Conservation (phyloP, 805 yeast genomes). For the Isabelozyma heimii region DNA sequence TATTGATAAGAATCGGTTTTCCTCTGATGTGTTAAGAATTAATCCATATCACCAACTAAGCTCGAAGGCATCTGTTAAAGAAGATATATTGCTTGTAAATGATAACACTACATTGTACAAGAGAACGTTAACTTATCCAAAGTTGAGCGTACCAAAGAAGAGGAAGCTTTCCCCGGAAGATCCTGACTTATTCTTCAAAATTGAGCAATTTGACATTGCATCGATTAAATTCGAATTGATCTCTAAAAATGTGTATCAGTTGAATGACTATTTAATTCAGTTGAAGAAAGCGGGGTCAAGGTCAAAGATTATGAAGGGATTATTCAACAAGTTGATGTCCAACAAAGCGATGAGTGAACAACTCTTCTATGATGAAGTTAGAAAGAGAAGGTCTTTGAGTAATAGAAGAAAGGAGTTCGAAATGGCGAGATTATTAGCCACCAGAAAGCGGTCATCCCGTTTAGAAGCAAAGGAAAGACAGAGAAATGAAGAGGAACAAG, state of each 20-base stretch:
- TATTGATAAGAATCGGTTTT: slow-evolving; percentile 36
- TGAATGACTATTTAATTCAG: slow-evolving; percentile 20
- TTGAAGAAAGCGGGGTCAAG: slow-evolving; percentile 34
- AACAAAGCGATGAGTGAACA: slow-evolving; percentile 14
- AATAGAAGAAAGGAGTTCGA: slow-evolving; percentile 63
- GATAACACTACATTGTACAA: slow-evolving; percentile 55
- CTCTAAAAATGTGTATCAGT: slow-evolving; percentile 28
- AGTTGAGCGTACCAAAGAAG: slow-evolving; percentile 31
- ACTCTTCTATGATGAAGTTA: slow-evolving; percentile 42
- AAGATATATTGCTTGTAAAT: slow-evolving; percentile 38
- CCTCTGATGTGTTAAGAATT: slow-evolving; percentile 22
- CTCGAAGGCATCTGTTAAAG: slow-evolving; percentile 6
- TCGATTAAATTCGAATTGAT: slow-evolving; percentile 27
- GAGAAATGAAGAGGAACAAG: slow-evolving; percentile 52
- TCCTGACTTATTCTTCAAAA: slow-evolving; percentile 27
- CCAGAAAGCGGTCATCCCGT: slow-evolving; percentile 73
- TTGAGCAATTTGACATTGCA: slow-evolving; percentile 28
- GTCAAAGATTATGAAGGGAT: slow-evolving; percentile 20
- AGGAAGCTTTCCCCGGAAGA: slow-evolving; percentile 29
- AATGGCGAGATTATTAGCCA: slow-evolving; percentile 58
- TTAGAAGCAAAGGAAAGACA: slow-evolving; percentile 60
- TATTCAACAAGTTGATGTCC: slow-evolving; percentile 14
- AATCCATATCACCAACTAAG: slow-evolving; percentile 9
- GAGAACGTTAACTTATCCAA: slow-evolving; percentile 22
- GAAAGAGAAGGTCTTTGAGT: slow-evolving; percentile 50